phyloP scores from a whole-genome alignment of 352 stramenopile species.

The Phytopythium litorale region DNA sequence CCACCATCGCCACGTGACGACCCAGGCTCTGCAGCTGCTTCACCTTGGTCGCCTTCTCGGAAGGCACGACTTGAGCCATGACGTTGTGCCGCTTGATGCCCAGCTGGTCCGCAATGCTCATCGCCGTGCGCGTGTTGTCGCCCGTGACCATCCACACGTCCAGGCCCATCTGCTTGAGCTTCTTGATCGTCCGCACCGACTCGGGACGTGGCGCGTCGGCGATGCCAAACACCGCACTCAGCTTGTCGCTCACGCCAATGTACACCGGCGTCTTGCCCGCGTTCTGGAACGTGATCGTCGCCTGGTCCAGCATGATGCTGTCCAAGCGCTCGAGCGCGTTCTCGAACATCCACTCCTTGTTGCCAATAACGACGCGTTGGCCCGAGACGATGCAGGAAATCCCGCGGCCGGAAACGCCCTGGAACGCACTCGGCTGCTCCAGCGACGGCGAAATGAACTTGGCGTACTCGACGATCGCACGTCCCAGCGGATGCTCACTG shows the following conservation, averaged over 20 bases:
- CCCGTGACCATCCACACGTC: conserved; percentile 99
- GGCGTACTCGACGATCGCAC: conserved; percentile 91
- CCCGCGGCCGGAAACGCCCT: conserved; percentile 85
- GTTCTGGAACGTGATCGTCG: conserved; percentile 78
- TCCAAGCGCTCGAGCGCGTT: conserved; percentile 65
- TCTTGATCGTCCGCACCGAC: conserved; percentile 86
- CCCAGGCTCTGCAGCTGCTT: conserved; percentile 89
- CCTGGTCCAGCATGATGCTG: conserved; percentile 72
- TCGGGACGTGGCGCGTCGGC: conserved; percentile 89
- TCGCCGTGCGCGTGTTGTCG: conserved; percentile 94
- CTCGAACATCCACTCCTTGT: conserved; percentile 88
- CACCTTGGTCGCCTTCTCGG: conserved; percentile 92
- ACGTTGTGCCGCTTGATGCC: conserved; percentile 92
- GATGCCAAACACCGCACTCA: conserved; percentile 81
- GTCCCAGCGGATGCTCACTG: conserved; percentile 94
- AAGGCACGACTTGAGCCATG: conserved; percentile 95
- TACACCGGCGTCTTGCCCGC: conserved; percentile 94
- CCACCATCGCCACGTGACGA: conserved; percentile 94
- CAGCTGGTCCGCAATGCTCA: conserved; percentile 91
- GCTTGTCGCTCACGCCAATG: conserved; percentile 85
- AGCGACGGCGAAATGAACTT: conserved; percentile 78
- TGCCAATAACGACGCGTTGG: conserved; percentile 89
- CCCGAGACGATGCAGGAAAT: conserved; percentile 73
- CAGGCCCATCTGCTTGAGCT: conserved; percentile 90
- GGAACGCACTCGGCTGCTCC: conserved; percentile 75